A percentile compares a stretch with the other conserved stretches of the same genome.
phyloP scores from a whole-genome alignment of 2,329 filamentous ascomycete species.

The Exophiala xenobiotica region DNA sequence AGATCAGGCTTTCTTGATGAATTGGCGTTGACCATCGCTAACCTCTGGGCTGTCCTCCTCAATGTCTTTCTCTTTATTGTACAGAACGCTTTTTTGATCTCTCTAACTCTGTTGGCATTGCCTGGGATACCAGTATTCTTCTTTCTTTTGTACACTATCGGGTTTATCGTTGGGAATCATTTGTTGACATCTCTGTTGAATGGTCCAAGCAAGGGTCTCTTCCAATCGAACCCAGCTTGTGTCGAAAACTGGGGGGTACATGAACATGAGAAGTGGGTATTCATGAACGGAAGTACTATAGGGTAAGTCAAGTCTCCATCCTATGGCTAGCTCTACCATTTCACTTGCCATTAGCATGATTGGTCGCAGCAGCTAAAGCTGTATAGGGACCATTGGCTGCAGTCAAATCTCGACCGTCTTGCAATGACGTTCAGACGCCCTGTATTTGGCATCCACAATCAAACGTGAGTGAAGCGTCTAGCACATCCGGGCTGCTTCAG shows the following conservation, averaged over 20 bases:
- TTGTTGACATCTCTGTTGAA: slow-evolving; percentile 39
- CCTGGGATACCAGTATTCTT: slow-evolving; percentile 43
- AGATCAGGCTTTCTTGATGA: slow-evolving; percentile 63
- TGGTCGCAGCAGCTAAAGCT: too few species aligned
- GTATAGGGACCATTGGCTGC: slow-evolving; percentile 62
- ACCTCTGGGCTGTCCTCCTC: slow-evolving; percentile 57
- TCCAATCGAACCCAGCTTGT: slow-evolving; percentile 15
- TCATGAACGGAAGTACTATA: slow-evolving; percentile 67
- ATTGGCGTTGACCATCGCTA: slow-evolving; percentile 45
- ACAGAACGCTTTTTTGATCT: slow-evolving; percentile 62
- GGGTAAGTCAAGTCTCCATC: slow-evolving; percentile 21
- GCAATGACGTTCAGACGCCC: slow-evolving; percentile 70
- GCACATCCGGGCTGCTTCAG: too few species aligned
- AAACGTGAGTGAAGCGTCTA: slow-evolving; percentile 60
- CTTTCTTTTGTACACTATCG: slow-evolving; percentile 33
- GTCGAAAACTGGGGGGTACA: slow-evolving; percentile 11
- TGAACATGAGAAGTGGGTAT: slow-evolving; percentile 60
- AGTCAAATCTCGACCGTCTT: slow-evolving; percentile 68
- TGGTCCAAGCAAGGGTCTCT: slow-evolving; percentile 25
- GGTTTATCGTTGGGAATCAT: slow-evolving; percentile 35
- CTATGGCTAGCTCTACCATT: neutral
- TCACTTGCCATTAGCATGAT: slow-evolving; percentile 36
- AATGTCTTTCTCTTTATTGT: slow-evolving; percentile 59
- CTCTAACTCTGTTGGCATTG: slow-evolving; percentile 53
- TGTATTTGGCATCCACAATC: slow-evolving; percentile 72